Percentiles rank a stretch among this genome's conserved stretches.
phyloP scores from a whole-genome alignment of 768 basidiomycete species.

The Leccinum pellstonianum region DNA sequence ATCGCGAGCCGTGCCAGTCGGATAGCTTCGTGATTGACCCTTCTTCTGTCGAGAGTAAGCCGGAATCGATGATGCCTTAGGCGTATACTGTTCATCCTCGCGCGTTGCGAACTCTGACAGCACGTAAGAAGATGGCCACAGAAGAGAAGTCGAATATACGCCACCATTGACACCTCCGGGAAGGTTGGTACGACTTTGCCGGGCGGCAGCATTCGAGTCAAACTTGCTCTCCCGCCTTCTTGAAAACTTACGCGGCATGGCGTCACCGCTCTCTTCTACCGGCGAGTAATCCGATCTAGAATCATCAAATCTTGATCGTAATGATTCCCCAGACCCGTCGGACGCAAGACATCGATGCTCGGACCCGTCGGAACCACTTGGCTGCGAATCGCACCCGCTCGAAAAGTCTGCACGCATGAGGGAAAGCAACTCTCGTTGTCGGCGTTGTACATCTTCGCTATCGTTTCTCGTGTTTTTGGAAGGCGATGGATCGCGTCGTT shows the following conservation, averaged over 20 bases:
- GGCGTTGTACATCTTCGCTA: slow-evolving; percentile 13
- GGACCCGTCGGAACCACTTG: slow-evolving; percentile 15
- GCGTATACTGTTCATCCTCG: slow-evolving; percentile 24
- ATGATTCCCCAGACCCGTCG: slow-evolving; percentile 21
- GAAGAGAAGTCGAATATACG: slow-evolving; percentile 1
- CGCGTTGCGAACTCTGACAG: slow-evolving; percentile 5
- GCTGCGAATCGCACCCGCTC: slow-evolving; percentile 19
- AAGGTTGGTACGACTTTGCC: slow-evolving; percentile 7
- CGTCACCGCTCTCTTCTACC: slow-evolving; percentile 20
- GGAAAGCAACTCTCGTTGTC: slow-evolving; percentile 22
- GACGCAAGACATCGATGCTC: slow-evolving; percentile 16
- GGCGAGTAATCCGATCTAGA: slow-evolving; percentile 34
- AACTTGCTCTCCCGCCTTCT: slow-evolving; percentile 6
- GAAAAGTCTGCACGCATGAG: slow-evolving; percentile 9
- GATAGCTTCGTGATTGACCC: neutral
- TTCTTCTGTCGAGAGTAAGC: slow-evolving; percentile 10
- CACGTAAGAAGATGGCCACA: slow-evolving; percentile 8
- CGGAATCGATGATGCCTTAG: slow-evolving; percentile 8
- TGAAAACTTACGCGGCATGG: neutral
- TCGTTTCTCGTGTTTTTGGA: slow-evolving; percentile 5
- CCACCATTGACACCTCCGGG: slow-evolving; percentile 8
- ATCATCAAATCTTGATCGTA: slow-evolving; percentile 24
- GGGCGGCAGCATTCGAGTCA: neutral
- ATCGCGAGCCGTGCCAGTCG: neutral
- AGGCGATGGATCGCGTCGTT: slow-evolving; percentile 13